Conservation (phyloP, 176 grass and related monocot genomes). For the Otatea glauca region DNA sequence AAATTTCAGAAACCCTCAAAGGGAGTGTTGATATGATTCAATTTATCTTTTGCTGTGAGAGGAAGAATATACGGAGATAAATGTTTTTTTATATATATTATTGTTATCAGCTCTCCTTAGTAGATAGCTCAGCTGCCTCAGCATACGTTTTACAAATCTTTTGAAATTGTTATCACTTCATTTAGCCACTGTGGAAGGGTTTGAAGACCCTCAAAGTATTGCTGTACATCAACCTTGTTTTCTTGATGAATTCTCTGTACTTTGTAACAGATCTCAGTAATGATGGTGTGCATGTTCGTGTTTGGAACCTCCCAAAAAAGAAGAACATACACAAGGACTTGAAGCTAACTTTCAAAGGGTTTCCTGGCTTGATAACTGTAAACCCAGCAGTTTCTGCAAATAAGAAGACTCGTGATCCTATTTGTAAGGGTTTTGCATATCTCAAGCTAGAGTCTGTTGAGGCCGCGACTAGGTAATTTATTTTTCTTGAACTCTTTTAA, state of each 20-base stretch:
- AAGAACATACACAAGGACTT: conserved; percentile 97
- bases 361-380: conserved; percentile 72
- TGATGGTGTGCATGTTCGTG: conserved; percentile 54
- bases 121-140: conserved; percentile 1
- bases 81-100: neutral
- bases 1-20: neutral
- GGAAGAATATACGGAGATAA: neutral
- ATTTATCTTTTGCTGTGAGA: neutral
- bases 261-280: conserved; percentile 38
- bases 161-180: neutral
- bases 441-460: conserved; percentile 68
- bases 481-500: conserved; percentile 4
- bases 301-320: conserved; percentile 85
- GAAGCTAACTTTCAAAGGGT: conserved; percentile 83
- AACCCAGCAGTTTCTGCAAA: conserved; percentile 70
- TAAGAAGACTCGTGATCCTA: conserved; percentile 90
- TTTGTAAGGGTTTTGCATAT: conserved; percentile 92
- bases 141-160: neutral
- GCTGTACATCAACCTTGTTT: conserved; percentile 20
- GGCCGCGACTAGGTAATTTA: conserved; percentile 64
- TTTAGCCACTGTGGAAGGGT: neutral
- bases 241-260: conserved; percentile 36
- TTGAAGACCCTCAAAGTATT: neutral
- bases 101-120: neutral
- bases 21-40: neutral